Conservation (phyloP, 2,329 filamentous ascomycete species). For the Grosmannia penicillata region DNA sequence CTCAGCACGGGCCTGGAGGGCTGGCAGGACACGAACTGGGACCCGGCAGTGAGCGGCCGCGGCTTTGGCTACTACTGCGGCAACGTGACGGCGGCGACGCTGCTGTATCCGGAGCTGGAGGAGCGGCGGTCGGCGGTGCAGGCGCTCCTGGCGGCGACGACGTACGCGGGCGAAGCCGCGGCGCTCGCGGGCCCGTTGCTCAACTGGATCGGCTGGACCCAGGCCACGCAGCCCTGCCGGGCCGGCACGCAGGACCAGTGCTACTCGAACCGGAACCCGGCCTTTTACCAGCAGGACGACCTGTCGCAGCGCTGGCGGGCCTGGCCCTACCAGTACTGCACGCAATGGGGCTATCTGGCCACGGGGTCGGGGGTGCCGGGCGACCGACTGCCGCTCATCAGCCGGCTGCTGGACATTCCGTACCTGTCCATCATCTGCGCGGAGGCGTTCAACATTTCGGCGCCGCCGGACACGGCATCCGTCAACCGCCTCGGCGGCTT, state of each 20-base stretch:
- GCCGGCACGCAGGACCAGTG: slow-evolving; percentile 21
- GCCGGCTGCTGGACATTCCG: slow-evolving; percentile 50
- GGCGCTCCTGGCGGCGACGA: slow-evolving; percentile 25
- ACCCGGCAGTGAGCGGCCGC: slow-evolving; percentile 27
- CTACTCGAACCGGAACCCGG: slow-evolving; percentile 19
- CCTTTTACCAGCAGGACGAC: slow-evolving; percentile 19
- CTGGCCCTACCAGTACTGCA: slow-evolving; percentile 41
- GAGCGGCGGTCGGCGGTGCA: slow-evolving; percentile 19
- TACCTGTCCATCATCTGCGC: slow-evolving; percentile 49
- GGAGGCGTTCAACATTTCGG: slow-evolving; percentile 53
- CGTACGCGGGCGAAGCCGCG: slow-evolving; percentile 21
- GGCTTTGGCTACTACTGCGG: slow-evolving; percentile 32
- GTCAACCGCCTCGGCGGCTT: slow-evolving; percentile 70
- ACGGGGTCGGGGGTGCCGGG: slow-evolving; percentile 56
- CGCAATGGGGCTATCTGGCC: slow-evolving; percentile 63
- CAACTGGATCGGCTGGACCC: slow-evolving; percentile 35
- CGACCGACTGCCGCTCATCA: slow-evolving; percentile 52
- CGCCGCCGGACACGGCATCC: slow-evolving; percentile 42
- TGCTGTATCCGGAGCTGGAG: slow-evolving; percentile 27
- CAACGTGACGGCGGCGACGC: slow-evolving; percentile 24
- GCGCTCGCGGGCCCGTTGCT: slow-evolving; percentile 27
- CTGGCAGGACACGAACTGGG: slow-evolving; percentile 38
- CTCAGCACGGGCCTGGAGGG: slow-evolving; percentile 25
- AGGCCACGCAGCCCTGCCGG: slow-evolving; percentile 14
- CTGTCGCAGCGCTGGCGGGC: slow-evolving; percentile 26